These are phyloP conservation scores for Erigeron canadensis DNA, from an alignment of 129 eudicot species.

Conservation along the genomic window DNA sequence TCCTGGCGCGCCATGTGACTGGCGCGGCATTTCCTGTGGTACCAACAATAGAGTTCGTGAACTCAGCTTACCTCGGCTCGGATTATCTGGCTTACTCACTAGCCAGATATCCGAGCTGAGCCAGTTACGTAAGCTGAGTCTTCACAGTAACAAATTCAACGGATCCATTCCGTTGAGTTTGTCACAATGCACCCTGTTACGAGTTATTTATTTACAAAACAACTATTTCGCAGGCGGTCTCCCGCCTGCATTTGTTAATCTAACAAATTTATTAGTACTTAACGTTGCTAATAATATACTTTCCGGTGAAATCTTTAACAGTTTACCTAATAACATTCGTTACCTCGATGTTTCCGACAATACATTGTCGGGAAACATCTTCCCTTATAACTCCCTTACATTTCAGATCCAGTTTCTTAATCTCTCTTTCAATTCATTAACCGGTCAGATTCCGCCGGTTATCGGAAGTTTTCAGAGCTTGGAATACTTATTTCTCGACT, in stretches of 20 bases:
- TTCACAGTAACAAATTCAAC: constrained; percentile 51
- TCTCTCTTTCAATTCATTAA: constrained; percentile 53
- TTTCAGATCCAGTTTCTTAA: constrained; percentile 44
- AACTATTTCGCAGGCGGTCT: constrained; percentile 58
- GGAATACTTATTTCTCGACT: constrained; percentile 53
- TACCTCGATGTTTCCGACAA: constrained; percentile 63
- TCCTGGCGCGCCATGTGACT: constrained; percentile 73
- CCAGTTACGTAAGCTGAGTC: constrained; percentile 53
- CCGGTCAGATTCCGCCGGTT: constrained; percentile 67
- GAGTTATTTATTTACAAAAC: constrained; percentile 61
- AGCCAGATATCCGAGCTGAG: constrained; percentile 42
- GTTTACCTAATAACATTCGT: constrained; percentile 39
- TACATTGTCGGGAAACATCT: constrained; percentile 49
- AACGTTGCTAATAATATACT: constrained; percentile 51
- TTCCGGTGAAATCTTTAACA: constrained; percentile 42
- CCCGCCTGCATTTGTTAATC: constrained; percentile 45
- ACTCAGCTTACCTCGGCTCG: constrained; percentile 61
- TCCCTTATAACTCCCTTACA: constrained; percentile 31
- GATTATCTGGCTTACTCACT: constrained; percentile 52
- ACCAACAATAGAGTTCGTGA: constrained; percentile 43
- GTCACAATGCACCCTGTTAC: constrained; percentile 48
- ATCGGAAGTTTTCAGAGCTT: constrained; percentile 51
- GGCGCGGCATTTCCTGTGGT: constrained; percentile 62
- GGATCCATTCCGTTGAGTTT: constrained; percentile 56
- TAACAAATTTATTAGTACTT: constrained; percentile 52